Conservation (phyloP, 2,329 filamentous ascomycete species). For the Arthrinium phaeospermum region DNA sequence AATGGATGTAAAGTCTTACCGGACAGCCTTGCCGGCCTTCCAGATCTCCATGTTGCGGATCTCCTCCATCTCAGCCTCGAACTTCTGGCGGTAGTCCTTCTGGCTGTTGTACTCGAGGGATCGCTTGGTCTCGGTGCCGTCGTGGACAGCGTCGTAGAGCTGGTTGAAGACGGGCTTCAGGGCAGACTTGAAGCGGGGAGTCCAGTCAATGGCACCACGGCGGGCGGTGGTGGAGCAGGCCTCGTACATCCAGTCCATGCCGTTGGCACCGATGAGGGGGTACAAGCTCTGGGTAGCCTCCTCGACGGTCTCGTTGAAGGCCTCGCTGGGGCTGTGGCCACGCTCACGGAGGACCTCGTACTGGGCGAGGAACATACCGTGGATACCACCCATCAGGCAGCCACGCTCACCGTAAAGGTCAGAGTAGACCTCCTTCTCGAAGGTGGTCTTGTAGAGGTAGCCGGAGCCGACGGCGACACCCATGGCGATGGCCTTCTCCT, state of each 20-base stretch:
- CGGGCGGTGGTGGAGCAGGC: conserved; percentile 98
- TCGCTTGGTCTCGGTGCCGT: conserved; percentile 93
- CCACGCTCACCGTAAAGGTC: conserved; percentile 99
- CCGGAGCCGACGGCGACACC: conserved; percentile 96
- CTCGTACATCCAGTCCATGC: conserved; percentile 99
- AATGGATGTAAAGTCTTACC: conserved; percentile 54
- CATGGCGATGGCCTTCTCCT: conserved; percentile 97
- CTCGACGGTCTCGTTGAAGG: conserved; percentile 99
- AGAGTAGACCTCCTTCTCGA: conserved; percentile 99
- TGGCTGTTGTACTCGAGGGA: conserved; percentile 97
- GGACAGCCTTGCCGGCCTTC: conserved; percentile 96
- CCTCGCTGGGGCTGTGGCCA: conserved; percentile 96
- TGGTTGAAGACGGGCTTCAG: conserved; percentile 99
- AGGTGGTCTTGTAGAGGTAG: conserved; percentile 99
- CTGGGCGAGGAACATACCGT: conserved; percentile 99
- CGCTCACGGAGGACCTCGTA: conserved; percentile 99
- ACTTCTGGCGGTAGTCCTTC: conserved; percentile 94
- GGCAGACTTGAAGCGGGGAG: conserved; percentile 93
- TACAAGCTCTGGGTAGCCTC: conserved; percentile 98
- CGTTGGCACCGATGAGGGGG: conserved; percentile 94
- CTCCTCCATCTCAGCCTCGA: conserved; percentile 98
- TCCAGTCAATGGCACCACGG: conserved; percentile 99
- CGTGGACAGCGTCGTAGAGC: conserved; percentile 90
- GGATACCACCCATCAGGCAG: conserved; percentile 99
- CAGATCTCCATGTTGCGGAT: conserved; percentile 99